Conservation (phyloP, 345 rosid species). For the Passiflora organensis region DNA sequence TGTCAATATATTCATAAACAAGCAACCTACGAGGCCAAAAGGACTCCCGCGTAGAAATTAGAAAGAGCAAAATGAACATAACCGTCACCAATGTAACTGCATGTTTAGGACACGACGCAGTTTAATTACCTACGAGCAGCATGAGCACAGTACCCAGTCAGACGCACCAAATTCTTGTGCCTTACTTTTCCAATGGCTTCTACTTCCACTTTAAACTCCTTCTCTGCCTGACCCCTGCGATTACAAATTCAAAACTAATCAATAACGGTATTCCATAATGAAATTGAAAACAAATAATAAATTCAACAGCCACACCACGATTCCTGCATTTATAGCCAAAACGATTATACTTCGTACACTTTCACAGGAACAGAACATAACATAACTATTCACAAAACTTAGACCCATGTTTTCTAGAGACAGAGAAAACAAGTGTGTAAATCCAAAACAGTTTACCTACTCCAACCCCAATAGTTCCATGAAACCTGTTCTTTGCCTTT, state of each 20-base stretch:
- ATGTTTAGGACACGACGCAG: too few relatives aligned
- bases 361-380: too few relatives aligned
- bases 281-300: too few relatives aligned
- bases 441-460: too few relatives aligned
- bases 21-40: conserved; percentile 61
- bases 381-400: too few relatives aligned
- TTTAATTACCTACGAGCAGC: conserved; percentile 78
- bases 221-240: conserved; percentile 90
- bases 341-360: too few relatives aligned
- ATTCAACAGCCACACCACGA: too few relatives aligned
- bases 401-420: too few relatives aligned
- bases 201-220: conserved; percentile 92
- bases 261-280: neutral
- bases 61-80: neutral
- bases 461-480: neutral
- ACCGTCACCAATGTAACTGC: too few relatives aligned
- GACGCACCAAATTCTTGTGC: conserved; percentile 92
- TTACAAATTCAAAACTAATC: conserved; percentile 2
- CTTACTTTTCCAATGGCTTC: conserved; percentile 96
- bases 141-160: conserved; percentile 85
- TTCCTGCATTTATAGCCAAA: too few relatives aligned
- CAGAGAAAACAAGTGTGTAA: too few relatives aligned
- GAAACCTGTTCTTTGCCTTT: neutral
- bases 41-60: neutral
- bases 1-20: conserved; percentile 81